Conservation (phyloP, 2,329 filamentous ascomycete species). For the Nemania diffusa region DNA sequence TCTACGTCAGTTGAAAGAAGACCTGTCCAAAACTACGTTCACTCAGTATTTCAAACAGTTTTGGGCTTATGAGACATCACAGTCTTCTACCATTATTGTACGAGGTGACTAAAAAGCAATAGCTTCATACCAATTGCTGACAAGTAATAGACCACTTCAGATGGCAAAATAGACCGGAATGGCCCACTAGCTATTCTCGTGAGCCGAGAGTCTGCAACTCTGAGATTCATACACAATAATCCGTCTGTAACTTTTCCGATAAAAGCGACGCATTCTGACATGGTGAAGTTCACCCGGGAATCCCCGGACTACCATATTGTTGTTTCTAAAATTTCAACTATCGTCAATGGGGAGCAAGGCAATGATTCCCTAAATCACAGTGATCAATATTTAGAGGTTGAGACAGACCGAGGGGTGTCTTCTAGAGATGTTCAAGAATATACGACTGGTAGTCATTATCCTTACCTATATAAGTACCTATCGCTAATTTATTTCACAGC, state of each 20-base stretch:
- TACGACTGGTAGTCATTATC: slow-evolving; percentile 3
- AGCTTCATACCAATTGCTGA: neutral
- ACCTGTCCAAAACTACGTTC: neutral
- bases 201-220: slow-evolving; percentile 31
- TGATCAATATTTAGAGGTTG: neutral
- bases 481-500: slow-evolving; percentile 6
- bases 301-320: slow-evolving; percentile 25
- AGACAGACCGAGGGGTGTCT: neutral
- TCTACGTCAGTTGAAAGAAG: slow-evolving; percentile 19
- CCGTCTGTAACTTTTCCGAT: slow-evolving; percentile 15
- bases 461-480: neutral
- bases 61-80: slow-evolving; percentile 34
- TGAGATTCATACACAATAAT: neutral
- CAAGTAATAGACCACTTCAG: slow-evolving; percentile 3
- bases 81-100: slow-evolving; percentile 32
- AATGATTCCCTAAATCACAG: neutral
- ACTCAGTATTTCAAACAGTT: slow-evolving; percentile 10
- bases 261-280: slow-evolving; percentile 29
- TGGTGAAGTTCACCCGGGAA: slow-evolving; percentile 33
- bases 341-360: neutral
- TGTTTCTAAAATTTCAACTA: slow-evolving; percentile 26
- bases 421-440: neutral
- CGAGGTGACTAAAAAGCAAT: neutral
- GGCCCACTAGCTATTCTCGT: slow-evolving; percentile 28
- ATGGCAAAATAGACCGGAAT: slow-evolving; percentile 11